phyloP scores from a whole-genome alignment of 192 early-diverging fungal species.

The Podochytrium sp. region DNA sequence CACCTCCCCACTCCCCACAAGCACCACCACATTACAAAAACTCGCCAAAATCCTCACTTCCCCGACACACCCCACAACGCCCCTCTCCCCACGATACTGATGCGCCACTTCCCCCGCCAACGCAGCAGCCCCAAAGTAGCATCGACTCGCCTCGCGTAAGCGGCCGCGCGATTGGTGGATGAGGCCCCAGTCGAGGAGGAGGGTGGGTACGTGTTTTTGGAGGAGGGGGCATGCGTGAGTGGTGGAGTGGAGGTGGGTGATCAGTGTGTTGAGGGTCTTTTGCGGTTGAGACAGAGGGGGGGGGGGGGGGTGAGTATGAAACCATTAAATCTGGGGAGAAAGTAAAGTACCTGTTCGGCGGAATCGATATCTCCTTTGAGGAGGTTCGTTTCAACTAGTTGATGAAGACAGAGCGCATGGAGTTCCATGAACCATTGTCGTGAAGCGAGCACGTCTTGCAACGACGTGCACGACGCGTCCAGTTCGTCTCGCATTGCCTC shows the following conservation, averaged over 20 bases:
- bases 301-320: not conserved
- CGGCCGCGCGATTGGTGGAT: conserved; percentile 7
- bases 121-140: conserved; percentile 29
- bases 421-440: conserved; percentile 8
- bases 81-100: not conserved
- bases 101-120: conserved; percentile 8
- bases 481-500: too few species aligned
- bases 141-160: conserved; percentile 7
- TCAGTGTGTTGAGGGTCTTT: not conserved
- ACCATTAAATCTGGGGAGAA: not conserved
- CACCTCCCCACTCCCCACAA: conserved; percentile 5
- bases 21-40: conserved; percentile 20
- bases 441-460: not conserved
- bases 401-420: not conserved
- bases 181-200: conserved; percentile 19
- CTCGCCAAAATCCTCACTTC: conserved; percentile 1
- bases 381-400: conserved; percentile 5
- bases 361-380: not conserved
- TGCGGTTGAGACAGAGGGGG: not conserved
- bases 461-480: not conserved
- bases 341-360: conserved; percentile 4
- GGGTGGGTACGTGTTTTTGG: not conserved
- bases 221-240: not conserved
- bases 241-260: not conserved
- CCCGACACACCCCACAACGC: not conserved